Evolutionary conservation across 2,329 filamentous ascomycete species (phyloP), one percentile per base, ranked within the genome.

Genomic region (Ceratocystis destructans): DNA sequence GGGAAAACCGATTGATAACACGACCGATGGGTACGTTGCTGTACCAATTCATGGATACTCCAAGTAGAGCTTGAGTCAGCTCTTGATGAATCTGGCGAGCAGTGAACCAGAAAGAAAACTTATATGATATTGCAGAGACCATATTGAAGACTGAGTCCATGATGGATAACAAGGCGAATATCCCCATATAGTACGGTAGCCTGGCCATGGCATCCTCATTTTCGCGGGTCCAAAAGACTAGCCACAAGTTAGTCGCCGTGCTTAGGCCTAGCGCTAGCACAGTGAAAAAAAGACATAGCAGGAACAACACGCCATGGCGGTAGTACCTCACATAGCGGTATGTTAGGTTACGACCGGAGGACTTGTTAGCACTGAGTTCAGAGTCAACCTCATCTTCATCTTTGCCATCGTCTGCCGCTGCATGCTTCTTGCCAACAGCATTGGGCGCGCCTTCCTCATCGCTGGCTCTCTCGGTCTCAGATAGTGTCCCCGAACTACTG

Each of bases 21-120:
- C 81, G 77, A 12, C 81, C 79, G 17, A 81, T 76, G 0, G 82
- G 78, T 1, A 81, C 77, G 61, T 79, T 73, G 71, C 82, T 82
- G 70, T 81, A 84, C 82, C 82, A 85, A 3, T 79, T 78, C 8
- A 84, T 74, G 0, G 82, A 79, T 2, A 82, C 82, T 28, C 76
- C 75, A 74, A 85, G 76, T 20, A 84, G 75, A 20, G 80, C 77
- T 12, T 74, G 75, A 57, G 84, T 79, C 64, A 84, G 79, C 63
- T 78, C 77, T 15, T 76, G 75, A 73, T 85, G 82, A 55, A 84
- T 76, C 44, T 73, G 76, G 41, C 77, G 76, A 0, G 81, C 82
- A 1, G 82, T 82, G n/a, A 75, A 74, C 82, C 82, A 84, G 5
- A 79, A 79, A 22, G 82, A 82, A 70, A 78, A 79, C 70, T 82